Conservation (phyloP, 2,329 filamentous ascomycete genomes). For the Fusarium beomiforme region DNA sequence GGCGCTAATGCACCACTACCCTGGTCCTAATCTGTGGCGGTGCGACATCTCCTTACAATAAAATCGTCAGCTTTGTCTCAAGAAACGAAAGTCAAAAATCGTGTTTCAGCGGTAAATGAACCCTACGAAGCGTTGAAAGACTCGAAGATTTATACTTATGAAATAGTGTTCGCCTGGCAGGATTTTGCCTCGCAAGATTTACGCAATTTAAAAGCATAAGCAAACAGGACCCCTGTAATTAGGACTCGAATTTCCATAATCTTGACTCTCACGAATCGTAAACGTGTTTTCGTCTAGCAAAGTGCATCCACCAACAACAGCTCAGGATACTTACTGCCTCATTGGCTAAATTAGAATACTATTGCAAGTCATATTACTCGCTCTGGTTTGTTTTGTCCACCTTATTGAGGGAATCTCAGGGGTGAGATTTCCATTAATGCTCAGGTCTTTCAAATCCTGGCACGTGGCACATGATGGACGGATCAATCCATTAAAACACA, state of each 20-base stretch:
- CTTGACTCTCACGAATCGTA: neutral
- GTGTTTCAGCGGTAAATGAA: neutral
- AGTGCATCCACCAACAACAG: neutral
- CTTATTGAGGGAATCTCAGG: neutral
- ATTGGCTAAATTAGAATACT: too few species aligned
- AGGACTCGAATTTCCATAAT: slow-evolving; percentile 1
- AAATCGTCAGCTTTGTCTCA: slow-evolving; percentile 12
- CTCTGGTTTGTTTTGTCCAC: neutral
- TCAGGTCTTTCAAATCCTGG: neutral
- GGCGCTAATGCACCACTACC: slow-evolving; percentile 49
- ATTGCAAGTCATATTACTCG: too few species aligned
- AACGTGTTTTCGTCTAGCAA: neutral
- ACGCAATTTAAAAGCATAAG: neutral
- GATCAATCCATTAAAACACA: slow-evolving; percentile 24
- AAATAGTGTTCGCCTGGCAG: neutral
- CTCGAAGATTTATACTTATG: neutral
- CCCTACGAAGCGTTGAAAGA: neutral
- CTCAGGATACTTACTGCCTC: neutral
- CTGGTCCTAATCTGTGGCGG: slow-evolving; percentile 47
- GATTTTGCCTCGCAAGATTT: neutral
- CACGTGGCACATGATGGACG: slow-evolving; percentile 28
- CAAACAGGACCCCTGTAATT: neutral
- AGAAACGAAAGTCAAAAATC: neutral
- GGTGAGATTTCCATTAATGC: neutral
- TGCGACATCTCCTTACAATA: slow-evolving; percentile 38